phyloP scores from a whole-genome alignment of 148 eudicot species.

The Spergularia bocconei region DNA sequence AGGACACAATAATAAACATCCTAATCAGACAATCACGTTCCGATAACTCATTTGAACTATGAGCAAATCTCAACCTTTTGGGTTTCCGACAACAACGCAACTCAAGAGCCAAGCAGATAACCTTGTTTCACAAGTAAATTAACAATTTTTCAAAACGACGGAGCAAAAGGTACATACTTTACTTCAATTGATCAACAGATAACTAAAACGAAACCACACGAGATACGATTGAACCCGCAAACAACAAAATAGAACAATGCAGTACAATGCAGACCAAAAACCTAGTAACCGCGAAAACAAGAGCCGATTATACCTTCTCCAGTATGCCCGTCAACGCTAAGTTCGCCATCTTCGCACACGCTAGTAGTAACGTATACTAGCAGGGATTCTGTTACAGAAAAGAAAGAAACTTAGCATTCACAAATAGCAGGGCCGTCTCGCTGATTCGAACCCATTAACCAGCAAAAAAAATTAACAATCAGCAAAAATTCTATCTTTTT shows the following conservation, averaged over 20 bases:
- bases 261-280: not conserved
- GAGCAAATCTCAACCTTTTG: not conserved
- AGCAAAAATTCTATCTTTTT: too few relatives aligned
- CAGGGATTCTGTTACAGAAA: slow-evolving; percentile 18
- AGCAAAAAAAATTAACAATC: too few relatives aligned
- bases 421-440: too few relatives aligned
- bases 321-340: slow-evolving; percentile 66
- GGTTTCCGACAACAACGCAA: too few relatives aligned
- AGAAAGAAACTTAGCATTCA: not conserved
- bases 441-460: too few relatives aligned
- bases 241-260: not conserved
- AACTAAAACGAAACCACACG: too few relatives aligned
- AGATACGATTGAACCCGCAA: not conserved
- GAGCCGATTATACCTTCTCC: slow-evolving; percentile 63
- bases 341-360: slow-evolving; percentile 53
- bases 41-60: not conserved
- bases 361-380: slow-evolving; percentile 8
- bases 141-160: not conserved
- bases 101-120: too few relatives aligned
- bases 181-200: not conserved
- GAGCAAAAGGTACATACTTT: too few relatives aligned
- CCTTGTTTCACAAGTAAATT: too few relatives aligned
- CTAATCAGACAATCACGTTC: not conserved
- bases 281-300: not conserved
- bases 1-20: not conserved